Percentiles rank a stretch among this genome's conserved stretches.
phyloP scores from a whole-genome alignment of 768 basidiomycete species.

The Termitomyces sp. region DNA sequence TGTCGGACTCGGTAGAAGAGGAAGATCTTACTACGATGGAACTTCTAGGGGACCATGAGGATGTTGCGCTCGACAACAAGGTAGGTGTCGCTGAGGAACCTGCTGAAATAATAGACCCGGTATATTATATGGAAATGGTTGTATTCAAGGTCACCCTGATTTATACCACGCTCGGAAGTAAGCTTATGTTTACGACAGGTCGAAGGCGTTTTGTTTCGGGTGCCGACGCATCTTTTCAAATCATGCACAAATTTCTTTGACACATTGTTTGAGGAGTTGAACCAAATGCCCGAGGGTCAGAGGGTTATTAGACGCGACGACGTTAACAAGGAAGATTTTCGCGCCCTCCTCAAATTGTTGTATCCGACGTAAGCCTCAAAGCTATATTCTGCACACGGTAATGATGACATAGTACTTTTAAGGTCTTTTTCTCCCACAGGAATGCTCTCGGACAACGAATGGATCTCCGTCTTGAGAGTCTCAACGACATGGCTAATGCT shows the following conservation, averaged over 20 bases:
- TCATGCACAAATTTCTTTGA: conserved; percentile 7
- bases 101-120: not conserved
- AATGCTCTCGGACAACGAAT: conserved; percentile 6
- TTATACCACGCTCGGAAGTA: not conserved
- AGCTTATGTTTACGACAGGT: not conserved
- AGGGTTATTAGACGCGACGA: not conserved
- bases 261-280: not conserved
- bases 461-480: conserved; percentile 10
- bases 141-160: conserved; percentile 1
- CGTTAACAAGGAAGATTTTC: conserved; percentile 7
- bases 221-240: conserved; percentile 4
- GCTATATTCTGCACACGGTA: not conserved
- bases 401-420: not conserved
- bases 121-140: conserved; percentile 7
- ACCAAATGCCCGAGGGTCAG: not conserved
- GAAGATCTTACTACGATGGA: not conserved
- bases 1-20: not conserved
- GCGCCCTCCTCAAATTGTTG: conserved; percentile 7
- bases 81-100: not conserved
- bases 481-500: conserved; percentile 12
- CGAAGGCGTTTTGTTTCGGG: conserved; percentile 5
- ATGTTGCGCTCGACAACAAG: not conserved
- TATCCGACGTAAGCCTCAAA: conserved; percentile 8
- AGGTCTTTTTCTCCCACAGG: not conserved
- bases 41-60: too few relatives aligned